Evolutionary conservation across 2,329 filamentous ascomycete genomes (phyloP), one percentile per base, ranked within the genome.

Genomic region (Calonectria honghensis): DNA sequence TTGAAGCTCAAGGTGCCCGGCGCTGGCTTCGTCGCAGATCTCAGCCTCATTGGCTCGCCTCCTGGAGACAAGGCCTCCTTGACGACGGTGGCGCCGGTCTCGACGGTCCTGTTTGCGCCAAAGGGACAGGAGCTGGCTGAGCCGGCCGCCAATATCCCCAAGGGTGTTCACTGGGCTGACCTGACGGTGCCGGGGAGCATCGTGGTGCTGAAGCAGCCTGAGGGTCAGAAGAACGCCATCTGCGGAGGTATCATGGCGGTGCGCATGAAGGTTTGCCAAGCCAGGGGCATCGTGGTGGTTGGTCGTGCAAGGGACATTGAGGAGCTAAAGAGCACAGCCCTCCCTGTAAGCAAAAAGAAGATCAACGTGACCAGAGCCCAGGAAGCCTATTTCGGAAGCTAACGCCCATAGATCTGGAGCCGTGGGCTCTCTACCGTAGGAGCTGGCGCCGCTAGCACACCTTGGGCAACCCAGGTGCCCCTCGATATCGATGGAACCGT

Each of bases 211-310:
- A 90, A 91, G 75, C 93, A 95, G 79, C 93, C 93, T 0, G 80
- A 86, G 0, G 88, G 87, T 0, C 93, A 95, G 82, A 89, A 88
- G 67, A 95, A 94, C 83, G 94, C 94, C 7, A 89, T 94, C 10
- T 89, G 94, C 7, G 94, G 94, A n/a, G 94, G 94, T 24, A 94
- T 96, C 77, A 94, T 95, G 90, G 94, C 93, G 6, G 86, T 90
- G 37, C 88, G 94, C 27, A 94, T 95, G 89, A 91, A 92, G 79
- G 82, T 89, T 18, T 87, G 93, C 14, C 90, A 90, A 18, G 90
- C 90, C 24, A 87, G 87, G 77, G 93, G 89, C 3, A 89, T 93
- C 14, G 85, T 95, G n/a, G 92, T 95, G 10, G 89, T 91, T 77
- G 94, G 94, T 1, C 86, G 94, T 50, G 90, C 93, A 7, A 88